Percentiles rank a stretch among this genome's conserved stretches.
Conservation (phyloP, 257 asterid genomes). For the Fraxinus americana region DNA sequence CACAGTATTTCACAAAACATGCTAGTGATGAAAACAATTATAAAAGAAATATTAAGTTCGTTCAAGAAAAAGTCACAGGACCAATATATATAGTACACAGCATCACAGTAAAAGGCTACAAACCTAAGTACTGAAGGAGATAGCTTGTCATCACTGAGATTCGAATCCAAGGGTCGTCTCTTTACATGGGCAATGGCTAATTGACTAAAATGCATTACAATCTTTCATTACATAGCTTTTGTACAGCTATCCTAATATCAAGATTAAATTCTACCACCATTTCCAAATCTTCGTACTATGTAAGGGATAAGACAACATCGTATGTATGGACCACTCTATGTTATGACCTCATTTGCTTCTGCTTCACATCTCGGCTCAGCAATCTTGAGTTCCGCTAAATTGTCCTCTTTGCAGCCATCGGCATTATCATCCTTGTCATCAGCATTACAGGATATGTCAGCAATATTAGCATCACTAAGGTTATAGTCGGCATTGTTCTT, state of each 20-base stretch:
- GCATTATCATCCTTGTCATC: constrained; percentile 18
- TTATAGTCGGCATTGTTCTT: constrained; percentile 31
- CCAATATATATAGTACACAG: neutral
- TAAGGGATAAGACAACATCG: constrained; percentile 21
- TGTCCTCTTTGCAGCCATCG: constrained; percentile 38
- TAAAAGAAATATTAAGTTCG: neutral
- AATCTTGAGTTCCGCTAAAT: constrained; percentile 47
- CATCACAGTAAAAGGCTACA: neutral
- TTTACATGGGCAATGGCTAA: neutral
- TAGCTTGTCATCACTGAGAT: neutral
- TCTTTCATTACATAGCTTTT: constrained; percentile 36
- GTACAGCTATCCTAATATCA: constrained; percentile 42
- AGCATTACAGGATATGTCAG: constrained; percentile 22
- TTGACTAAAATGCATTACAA: constrained; percentile 12
- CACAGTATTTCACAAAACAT: neutral
- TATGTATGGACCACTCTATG: constrained; percentile 3
- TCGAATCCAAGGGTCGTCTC: neutral
- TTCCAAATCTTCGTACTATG: neutral
- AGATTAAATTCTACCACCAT: constrained; percentile 21
- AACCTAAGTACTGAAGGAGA: neutral
- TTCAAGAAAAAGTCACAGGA: neutral
- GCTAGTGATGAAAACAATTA: too few relatives aligned
- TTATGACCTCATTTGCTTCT: constrained; percentile 38
- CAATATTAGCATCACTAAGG: constrained; percentile 16
- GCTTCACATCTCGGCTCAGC: constrained; percentile 46